Conservation (phyloP, 345 rosid genomes). For the Mangifera indica region DNA sequence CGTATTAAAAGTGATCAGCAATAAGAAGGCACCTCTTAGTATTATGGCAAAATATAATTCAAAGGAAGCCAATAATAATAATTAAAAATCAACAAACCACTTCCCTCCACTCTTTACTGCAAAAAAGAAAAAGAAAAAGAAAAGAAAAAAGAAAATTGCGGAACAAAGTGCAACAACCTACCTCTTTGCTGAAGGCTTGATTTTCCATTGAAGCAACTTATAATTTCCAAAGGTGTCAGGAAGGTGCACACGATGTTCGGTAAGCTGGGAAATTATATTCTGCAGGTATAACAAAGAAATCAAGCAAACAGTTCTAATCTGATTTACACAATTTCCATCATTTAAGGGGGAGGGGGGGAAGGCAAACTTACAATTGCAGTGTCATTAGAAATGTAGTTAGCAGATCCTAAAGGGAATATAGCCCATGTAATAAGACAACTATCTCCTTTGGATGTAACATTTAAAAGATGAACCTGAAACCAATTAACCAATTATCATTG, state of each 20-base stretch:
- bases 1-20: too few species aligned
- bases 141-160: neutral
- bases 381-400: conserved; percentile 50
- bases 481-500: conserved; percentile 5
- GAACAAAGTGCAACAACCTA: conserved; percentile 21
- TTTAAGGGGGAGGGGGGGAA: neutral
- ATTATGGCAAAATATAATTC: too few species aligned
- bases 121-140: too few species aligned
- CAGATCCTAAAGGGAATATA: conserved; percentile 54
- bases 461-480: conserved; percentile 63
- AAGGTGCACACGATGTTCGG: conserved; percentile 61
- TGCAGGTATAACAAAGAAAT: conserved; percentile 28
- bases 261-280: conserved; percentile 63
- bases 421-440: conserved; percentile 52
- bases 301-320: conserved; percentile 19
- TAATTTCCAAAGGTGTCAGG: conserved; percentile 68
- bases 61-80: too few species aligned
- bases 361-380: conserved; percentile 54
- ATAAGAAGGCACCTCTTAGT: too few species aligned
- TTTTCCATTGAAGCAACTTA: conserved; percentile 56
- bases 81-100: too few species aligned
- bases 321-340: neutral
- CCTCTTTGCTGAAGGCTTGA: conserved; percentile 51
- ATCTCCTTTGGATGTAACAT: conserved; percentile 59
- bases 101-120: too few species aligned